Evolutionary conservation across 2,329 filamentous ascomycete species (phyloP).

Genomic region (Fusarium phyllophilum): DNA sequence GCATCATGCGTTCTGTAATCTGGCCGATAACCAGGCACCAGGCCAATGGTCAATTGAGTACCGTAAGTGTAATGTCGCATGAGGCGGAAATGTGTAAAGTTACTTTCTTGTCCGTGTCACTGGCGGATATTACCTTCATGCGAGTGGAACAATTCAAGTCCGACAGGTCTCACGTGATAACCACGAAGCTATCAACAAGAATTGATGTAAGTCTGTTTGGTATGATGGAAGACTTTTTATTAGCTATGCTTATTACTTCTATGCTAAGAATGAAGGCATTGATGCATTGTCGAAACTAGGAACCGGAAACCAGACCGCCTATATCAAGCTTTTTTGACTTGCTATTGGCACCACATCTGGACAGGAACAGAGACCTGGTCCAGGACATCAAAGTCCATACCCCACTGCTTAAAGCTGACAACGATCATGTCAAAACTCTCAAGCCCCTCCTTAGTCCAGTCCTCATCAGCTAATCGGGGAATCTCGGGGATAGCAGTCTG

Average conservation of each 20-base stretch:
- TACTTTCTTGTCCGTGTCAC: not conserved
- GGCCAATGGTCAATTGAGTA: not conserved
- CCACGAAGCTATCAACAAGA: not conserved
- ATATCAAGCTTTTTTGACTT: not conserved
- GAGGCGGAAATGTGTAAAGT: not conserved
- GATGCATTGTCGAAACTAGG: not conserved
- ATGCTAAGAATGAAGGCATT: not conserved
- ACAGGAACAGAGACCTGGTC: slow-evolving; percentile 10
- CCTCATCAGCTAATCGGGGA: slow-evolving; percentile 14
- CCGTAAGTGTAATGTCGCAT: not conserved
- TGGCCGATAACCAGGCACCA: not conserved
- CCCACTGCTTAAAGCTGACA: slow-evolving; percentile 24
- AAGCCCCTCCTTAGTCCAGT: slow-evolving; percentile 30
- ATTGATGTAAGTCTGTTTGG: not conserved
- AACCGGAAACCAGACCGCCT: not conserved
- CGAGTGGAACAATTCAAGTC: not conserved
- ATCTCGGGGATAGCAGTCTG: slow-evolving; percentile 30
- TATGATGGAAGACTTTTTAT: too few species aligned
- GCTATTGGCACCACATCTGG: slow-evolving; percentile 30
- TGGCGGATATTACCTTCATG: not conserved
- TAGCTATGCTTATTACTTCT: not conserved
- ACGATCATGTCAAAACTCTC: slow-evolving; percentile 34
- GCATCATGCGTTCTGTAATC: not conserved
- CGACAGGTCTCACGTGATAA: not conserved
- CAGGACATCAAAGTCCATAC: slow-evolving; percentile 30